Base-by-base conservation (phyloP, 2,329 filamentous ascomycete genomes). In the Venturia oleaginea region DNA sequence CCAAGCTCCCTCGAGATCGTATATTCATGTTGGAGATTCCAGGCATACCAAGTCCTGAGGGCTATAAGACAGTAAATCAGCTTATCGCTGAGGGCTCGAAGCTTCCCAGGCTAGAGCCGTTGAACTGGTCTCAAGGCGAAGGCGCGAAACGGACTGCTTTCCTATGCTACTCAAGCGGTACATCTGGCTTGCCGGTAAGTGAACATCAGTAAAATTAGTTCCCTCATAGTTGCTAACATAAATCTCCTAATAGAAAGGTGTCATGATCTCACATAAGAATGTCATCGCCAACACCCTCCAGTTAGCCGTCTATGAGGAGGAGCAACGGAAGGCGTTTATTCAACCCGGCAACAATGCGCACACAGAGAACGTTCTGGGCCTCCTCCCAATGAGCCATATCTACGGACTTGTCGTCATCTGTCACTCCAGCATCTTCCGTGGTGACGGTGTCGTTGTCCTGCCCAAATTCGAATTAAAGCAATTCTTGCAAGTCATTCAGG, bases 361-460 rank as follows among this genome's bases (percentile, higher is more conserved):
- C 68, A 81, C 76, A 0, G 83, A 86, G 62, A 78, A 82, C 24
- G 77, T 74, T 1, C 81, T 92, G 0, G 90, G 89, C 5, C 78
- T 93, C n/a, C 78, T 93, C 0, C 90, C 90, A 0, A 85, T 91
- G 71, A 92, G 88, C 68, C 91, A 95, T 70, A 94, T 94, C 67
- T 95, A 93, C 73, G 85, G 85, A 4, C 77, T 94, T 42, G 84
- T 91, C 5, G 84, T 91, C 19, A 84, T 91, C 66, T 85, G 84
- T 51, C 86, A 90, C 72, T 76, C 79, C 1, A 81, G 81, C 32
- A 78, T 85, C 2, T 93, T 86, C 71, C 83, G 87, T 48, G 91
- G 91, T 11, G 90, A 94, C 68, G 84, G 86, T 65, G 80, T 88
- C 11, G 80, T 94, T 62, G 81, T 93, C 5, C 80, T 94, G 43